Percentiles rank a stretch among this genome's conserved stretches.
These are phyloP conservation scores for Penicillium verrucosum DNA, from an alignment of 2,329 filamentous ascomycete species.

Conservation along the genomic window DNA sequence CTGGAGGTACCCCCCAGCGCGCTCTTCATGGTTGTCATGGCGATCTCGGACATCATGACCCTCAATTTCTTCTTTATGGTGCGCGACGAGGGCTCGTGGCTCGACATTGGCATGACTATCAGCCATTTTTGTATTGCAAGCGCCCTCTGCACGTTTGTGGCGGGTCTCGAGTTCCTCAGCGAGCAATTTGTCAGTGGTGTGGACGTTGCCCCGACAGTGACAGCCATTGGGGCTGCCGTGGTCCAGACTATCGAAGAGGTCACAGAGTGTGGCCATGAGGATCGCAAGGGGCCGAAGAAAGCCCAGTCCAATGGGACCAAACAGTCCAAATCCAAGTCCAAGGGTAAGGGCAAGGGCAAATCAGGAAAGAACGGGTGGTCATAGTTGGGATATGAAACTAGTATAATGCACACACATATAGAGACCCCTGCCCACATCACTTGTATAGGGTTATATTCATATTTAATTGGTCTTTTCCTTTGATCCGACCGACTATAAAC, in stretches of 20 bases:
- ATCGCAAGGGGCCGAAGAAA: slow-evolving; percentile 4
- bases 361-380: not conserved
- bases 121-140: slow-evolving; percentile 94
- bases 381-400: not conserved
- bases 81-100: slow-evolving; percentile 91
- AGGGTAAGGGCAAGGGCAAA: slow-evolving; percentile 8
- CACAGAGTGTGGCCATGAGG: slow-evolving; percentile 19
- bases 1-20: slow-evolving; percentile 82
- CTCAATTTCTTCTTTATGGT: slow-evolving; percentile 98
- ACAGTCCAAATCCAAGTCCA: slow-evolving; percentile 6
- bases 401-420: not conserved
- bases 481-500: not conserved
- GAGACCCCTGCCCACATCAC: not conserved
- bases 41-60: slow-evolving; percentile 84
- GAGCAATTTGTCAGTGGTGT: slow-evolving; percentile 78
- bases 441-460: not conserved
- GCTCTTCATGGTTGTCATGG: slow-evolving; percentile 92
- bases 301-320: not conserved
- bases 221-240: slow-evolving; percentile 17
- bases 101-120: slow-evolving; percentile 96
- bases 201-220: slow-evolving; percentile 47
- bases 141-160: slow-evolving; percentile 84
- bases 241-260: slow-evolving; percentile 21
- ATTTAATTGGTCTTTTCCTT: not conserved
- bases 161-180: slow-evolving; percentile 79